Evolutionary conservation across 768 basidiomycete species (phyloP).

Genomic region (Tulasnella sp.): DNA sequence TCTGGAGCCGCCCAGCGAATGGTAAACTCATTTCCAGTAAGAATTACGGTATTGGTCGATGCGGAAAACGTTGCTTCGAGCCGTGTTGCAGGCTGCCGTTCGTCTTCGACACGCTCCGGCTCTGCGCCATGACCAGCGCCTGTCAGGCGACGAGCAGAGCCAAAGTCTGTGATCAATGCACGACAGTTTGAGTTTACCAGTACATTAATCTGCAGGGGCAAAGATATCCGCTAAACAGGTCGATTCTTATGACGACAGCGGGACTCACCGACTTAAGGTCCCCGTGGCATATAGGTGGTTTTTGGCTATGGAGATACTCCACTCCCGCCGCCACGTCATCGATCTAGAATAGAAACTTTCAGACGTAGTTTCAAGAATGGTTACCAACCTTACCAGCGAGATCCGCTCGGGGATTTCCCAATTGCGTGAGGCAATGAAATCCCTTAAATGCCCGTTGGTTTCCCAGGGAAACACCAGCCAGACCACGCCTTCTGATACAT

Average conservation of each 20-base stretch:
- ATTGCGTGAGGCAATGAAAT: neutral
- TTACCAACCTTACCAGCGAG: neutral
- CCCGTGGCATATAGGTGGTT: neutral
- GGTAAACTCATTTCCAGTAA: neutral
- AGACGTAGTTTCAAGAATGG: neutral
- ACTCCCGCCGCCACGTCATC: neutral
- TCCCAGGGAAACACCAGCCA: constrained; percentile 3
- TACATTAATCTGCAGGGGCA: neutral
- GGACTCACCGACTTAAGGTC: neutral
- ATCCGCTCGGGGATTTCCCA: constrained; percentile 8
- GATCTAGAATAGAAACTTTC: neutral
- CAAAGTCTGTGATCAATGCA: neutral
- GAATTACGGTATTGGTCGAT: neutral
- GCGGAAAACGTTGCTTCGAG: neutral
- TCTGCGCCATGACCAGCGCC: neutral
- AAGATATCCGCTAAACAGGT: neutral
- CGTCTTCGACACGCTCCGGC: neutral
- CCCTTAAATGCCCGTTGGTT: neutral
- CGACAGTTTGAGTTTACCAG: neutral
- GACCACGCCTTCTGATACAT: neutral
- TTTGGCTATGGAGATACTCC: neutral
- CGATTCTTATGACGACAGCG: neutral
- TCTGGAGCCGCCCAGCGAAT: neutral
- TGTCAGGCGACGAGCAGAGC: neutral
- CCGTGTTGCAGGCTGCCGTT: neutral